Evolutionary conservation across 805 yeast species (phyloP).

Genomic region (Candida succiphila): DNA sequence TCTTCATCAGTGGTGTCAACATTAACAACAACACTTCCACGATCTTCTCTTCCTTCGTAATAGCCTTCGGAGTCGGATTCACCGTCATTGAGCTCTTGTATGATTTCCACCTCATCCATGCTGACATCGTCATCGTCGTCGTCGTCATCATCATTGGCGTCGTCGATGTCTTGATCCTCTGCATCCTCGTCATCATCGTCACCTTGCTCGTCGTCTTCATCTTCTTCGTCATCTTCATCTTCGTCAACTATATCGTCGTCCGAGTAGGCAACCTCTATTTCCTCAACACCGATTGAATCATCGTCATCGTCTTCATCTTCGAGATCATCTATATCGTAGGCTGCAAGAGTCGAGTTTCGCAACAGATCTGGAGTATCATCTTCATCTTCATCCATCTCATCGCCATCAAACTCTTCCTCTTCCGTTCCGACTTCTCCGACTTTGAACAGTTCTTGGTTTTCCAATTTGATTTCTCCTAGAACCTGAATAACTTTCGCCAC

Average conservation of each 20-base stretch:
- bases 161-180: slow-evolving; percentile 13
- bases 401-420: slow-evolving; percentile 46
- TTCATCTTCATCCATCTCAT: slow-evolving; percentile 52
- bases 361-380: slow-evolving; percentile 81
- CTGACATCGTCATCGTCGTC: slow-evolving; percentile 9
- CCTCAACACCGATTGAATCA: slow-evolving; percentile 22
- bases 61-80: background rate
- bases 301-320: slow-evolving; percentile 23
- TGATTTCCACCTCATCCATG: slow-evolving; percentile 1
- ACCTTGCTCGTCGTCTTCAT: slow-evolving; percentile 21
- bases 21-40: slow-evolving; percentile 17
- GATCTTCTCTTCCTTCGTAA: slow-evolving; percentile 21
- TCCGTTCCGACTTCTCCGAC: slow-evolving; percentile 38
- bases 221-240: slow-evolving; percentile 11
- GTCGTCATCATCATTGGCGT: slow-evolving; percentile 7
- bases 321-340: slow-evolving; percentile 78
- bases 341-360: slow-evolving; percentile 83
- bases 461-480: slow-evolving; percentile 45
- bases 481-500: slow-evolving; percentile 50
- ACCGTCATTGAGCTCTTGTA: too few species aligned
- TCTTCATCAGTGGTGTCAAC: too few species aligned
- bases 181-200: slow-evolving; percentile 18
- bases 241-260: slow-evolving; percentile 14
- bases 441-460: slow-evolving; percentile 48
- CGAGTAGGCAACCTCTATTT: slow-evolving; percentile 20